Percentiles rank a stretch among this genome's conserved stretches.
These are phyloP conservation scores for Xylariaceae sp. DNA, from an alignment of 2,329 filamentous ascomycete species.

Conservation along the genomic window DNA sequence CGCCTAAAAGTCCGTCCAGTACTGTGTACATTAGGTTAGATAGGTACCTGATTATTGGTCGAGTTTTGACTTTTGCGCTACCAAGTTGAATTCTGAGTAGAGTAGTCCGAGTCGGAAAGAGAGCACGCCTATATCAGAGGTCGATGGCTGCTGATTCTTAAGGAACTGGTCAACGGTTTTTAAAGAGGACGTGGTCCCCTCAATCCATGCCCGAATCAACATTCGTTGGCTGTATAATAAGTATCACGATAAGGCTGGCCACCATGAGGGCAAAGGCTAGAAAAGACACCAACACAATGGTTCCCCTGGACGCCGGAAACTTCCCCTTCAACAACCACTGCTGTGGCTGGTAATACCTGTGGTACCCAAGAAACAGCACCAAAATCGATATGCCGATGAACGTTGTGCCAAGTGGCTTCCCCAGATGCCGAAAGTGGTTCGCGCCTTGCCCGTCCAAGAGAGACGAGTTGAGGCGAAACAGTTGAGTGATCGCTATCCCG, in stretches of 20 bases:
- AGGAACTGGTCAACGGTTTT: no score
- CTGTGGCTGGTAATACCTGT: slow-evolving; percentile 72
- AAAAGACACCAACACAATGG: slow-evolving; percentile 62
- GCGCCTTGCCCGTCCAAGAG: slow-evolving; percentile 36
- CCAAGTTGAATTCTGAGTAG: no score
- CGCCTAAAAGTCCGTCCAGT: no score
- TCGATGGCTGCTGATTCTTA: no score
- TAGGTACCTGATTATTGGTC: no score
- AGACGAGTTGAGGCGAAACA: slow-evolving; percentile 75
- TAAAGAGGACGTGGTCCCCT: not conserved
- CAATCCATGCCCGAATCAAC: not conserved
- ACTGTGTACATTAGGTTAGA: no score
- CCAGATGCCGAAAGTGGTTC: slow-evolving; percentile 50
- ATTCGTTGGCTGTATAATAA: slow-evolving; percentile 44
- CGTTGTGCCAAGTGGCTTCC: slow-evolving; percentile 69
- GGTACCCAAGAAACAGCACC: slow-evolving; percentile 70
- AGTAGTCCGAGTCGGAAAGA: no score
- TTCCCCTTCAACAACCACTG: slow-evolving; percentile 75
- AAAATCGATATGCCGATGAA: slow-evolving; percentile 73
- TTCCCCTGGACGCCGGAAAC: slow-evolving; percentile 72
- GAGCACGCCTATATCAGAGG: no score
- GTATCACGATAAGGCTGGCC: slow-evolving; percentile 52
- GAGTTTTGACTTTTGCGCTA: no score
- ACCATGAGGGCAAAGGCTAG: slow-evolving; percentile 61
- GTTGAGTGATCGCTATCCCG: slow-evolving; percentile 76